Percentiles rank a stretch among this genome's conserved stretches.
These are phyloP conservation scores for Boletellus dicymbophilus DNA, from an alignment of 1,284 basidiomycete species.

Conservation along the genomic window DNA sequence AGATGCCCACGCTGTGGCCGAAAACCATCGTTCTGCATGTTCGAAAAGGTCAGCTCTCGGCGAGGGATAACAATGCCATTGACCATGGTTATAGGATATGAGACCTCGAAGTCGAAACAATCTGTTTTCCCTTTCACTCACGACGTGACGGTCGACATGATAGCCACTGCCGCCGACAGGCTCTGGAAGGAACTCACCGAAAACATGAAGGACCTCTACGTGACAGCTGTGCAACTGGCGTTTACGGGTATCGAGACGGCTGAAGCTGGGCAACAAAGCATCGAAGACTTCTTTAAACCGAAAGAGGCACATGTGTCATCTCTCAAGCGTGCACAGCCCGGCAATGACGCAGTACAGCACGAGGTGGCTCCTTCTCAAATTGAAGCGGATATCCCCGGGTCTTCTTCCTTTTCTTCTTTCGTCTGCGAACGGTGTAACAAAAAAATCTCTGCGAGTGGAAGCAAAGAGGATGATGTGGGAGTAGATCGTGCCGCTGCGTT, in stretches of 20 bases:
- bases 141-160: conserved; percentile 74
- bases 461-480: conserved; percentile 25
- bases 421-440: conserved; percentile 57
- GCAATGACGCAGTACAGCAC: neutral
- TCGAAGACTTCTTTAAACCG: conserved; percentile 79
- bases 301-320: conserved; percentile 26
- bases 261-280: conserved; percentile 83
- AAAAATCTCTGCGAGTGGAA: conserved; percentile 34
- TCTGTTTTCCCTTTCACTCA: conserved; percentile 79
- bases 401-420: conserved; percentile 36
- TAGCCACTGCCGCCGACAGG: conserved; percentile 78
- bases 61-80: neutral
- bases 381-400: neutral
- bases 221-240: conserved; percentile 75
- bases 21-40: conserved; percentile 85
- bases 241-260: conserved; percentile 84
- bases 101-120: conserved; percentile 75
- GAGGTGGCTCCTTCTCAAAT: neutral
- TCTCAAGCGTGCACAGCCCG: conserved; percentile 28
- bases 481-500: conserved; percentile 41
- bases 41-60: conserved; percentile 55
- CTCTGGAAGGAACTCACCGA: conserved; percentile 87
- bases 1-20: conserved; percentile 83
- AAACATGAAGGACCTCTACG: conserved; percentile 53
- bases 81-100: conserved; percentile 52